phyloP scores from a whole-genome alignment of 176 grass and related monocot species.

The Microstegium vimineum region DNA sequence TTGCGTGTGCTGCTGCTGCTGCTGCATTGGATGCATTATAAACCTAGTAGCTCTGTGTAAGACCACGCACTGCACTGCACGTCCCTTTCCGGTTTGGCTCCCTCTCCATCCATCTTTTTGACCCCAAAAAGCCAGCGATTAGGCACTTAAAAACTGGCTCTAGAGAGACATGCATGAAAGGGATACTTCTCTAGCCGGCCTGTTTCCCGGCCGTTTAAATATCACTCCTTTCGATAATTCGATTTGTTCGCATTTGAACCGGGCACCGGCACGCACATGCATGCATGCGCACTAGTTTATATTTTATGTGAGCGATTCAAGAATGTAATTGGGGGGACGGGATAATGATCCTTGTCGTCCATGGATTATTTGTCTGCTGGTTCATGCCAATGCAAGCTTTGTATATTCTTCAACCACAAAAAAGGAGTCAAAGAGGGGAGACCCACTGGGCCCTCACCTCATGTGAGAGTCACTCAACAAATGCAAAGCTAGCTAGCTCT shows the following conservation, averaged over 20 bases:
- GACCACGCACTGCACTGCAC: background rate
- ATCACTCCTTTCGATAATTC: slow-evolving; percentile 47
- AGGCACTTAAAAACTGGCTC: slow-evolving; percentile 49
- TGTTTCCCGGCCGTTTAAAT: slow-evolving; percentile 40
- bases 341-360: slow-evolving; percentile 49
- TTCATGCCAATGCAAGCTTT: slow-evolving; percentile 38
- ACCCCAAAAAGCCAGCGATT: slow-evolving; percentile 39
- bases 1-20: background rate
- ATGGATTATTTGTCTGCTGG: slow-evolving; percentile 36
- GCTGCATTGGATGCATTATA: slow-evolving; percentile 39
- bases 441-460: slow-evolving; percentile 49
- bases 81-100: slow-evolving; percentile 25
- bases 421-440: slow-evolving; percentile 71
- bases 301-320: background rate
- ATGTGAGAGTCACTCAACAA: slow-evolving; percentile 69
- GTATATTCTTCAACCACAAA: slow-evolving; percentile 34
- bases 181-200: slow-evolving; percentile 39
- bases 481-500: background rate
- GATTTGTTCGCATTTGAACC: slow-evolving; percentile 55
- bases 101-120: slow-evolving; percentile 28
- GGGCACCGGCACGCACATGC: slow-evolving; percentile 50
- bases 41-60: background rate
- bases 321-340: slow-evolving; percentile 16
- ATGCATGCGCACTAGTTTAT: slow-evolving; percentile 27
- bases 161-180: slow-evolving; percentile 73